Base-by-base conservation (phyloP, 768 basidiomycete species). In the Neoboletus magnificus region DNA sequence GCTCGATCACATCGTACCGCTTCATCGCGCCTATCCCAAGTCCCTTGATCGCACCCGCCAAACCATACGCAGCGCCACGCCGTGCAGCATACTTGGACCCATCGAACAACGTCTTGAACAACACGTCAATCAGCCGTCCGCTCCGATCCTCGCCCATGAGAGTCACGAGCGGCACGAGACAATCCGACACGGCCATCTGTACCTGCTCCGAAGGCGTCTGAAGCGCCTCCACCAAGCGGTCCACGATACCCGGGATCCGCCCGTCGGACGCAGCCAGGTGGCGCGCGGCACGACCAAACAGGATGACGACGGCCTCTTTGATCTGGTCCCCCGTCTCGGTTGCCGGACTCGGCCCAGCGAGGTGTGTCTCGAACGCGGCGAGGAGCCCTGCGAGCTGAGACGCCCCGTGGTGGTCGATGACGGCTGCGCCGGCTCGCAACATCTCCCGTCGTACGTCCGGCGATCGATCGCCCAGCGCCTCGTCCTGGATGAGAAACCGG, bases 61-160 rank as follows among this genome's bases (percentile, higher is more conserved):
- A 74, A 40, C 96, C 97, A 70, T 98, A 98, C 1, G 96, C 95
- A 1, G 96, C 95, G 32, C 97, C 97, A n/a, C 96, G 83, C n/a
- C 97, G 83, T 48, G 83, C 81, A 11, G 92, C 96, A 66, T 99
- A 98, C 69, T 94, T 98, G 9, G 83, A 76, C 5, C 85, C 86
- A 47, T 83, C 79, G 56, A 90, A 84, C 18, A 98, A 78, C 33
- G 93, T 87, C 12, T 83, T 78, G 62, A 94, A 82, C 4, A 99
- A 78, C 52, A 78, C 75, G 48, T 92, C 89, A 43, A 93, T 81
- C n/a, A 99, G 76, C 22, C 72, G 67, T 2, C 80, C 74, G 25
- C 60, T 55, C 27, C 62, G 53, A 9, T 80, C 56, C 42, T 22
- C 76, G 32, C 77, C 76, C 79, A 92, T 88, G 30, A 85, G 73